These are phyloP conservation scores for Colletotrichum sp. DNA, from an alignment of 2,329 filamentous ascomycete genomes.

Conservation along the genomic window DNA sequence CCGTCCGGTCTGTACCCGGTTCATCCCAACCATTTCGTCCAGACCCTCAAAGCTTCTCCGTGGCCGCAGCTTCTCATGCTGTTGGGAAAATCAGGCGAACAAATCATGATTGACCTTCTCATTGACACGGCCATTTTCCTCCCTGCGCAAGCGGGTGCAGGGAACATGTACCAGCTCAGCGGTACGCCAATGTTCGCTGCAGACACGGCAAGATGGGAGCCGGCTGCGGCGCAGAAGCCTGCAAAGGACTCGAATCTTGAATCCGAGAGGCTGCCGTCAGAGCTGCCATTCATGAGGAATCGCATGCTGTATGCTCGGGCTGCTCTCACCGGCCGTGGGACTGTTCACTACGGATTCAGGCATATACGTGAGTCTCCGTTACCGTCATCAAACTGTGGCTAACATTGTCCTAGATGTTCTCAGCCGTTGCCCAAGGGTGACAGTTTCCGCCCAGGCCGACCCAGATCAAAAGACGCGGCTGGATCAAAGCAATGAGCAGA, in stretches of 20 bases:
- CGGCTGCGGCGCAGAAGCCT: neutral
- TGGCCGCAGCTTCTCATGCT: slow-evolving; percentile 81
- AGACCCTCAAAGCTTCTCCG: slow-evolving; percentile 68
- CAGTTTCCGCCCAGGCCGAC: neutral
- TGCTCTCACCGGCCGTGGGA: slow-evolving; percentile 69
- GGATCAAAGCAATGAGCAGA: slow-evolving; percentile 39
- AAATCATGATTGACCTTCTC: slow-evolving; percentile 78
- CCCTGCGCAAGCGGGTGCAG: slow-evolving; percentile 60
- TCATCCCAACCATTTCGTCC: slow-evolving; percentile 73
- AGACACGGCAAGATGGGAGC: slow-evolving; percentile 26
- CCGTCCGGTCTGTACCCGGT: slow-evolving; percentile 71
- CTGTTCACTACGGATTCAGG: slow-evolving; percentile 75
- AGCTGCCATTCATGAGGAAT: slow-evolving; percentile 78
- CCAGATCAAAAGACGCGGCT: neutral
- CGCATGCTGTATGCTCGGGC: slow-evolving; percentile 87
- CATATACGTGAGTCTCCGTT: slow-evolving; percentile 73
- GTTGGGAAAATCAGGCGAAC: slow-evolving; percentile 76
- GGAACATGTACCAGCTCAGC: slow-evolving; percentile 80
- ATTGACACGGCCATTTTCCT: slow-evolving; percentile 80
- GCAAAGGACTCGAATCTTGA: neutral
- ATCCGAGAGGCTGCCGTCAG: slow-evolving; percentile 44
- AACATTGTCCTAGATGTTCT: slow-evolving; percentile 69
- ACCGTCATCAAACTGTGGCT: neutral
- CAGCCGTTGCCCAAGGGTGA: slow-evolving; percentile 64
- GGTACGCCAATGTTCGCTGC: slow-evolving; percentile 58